Evolutionary conservation across 2,329 filamentous ascomycete genomes (phyloP).

Genomic region (Elsinoe australis): DNA sequence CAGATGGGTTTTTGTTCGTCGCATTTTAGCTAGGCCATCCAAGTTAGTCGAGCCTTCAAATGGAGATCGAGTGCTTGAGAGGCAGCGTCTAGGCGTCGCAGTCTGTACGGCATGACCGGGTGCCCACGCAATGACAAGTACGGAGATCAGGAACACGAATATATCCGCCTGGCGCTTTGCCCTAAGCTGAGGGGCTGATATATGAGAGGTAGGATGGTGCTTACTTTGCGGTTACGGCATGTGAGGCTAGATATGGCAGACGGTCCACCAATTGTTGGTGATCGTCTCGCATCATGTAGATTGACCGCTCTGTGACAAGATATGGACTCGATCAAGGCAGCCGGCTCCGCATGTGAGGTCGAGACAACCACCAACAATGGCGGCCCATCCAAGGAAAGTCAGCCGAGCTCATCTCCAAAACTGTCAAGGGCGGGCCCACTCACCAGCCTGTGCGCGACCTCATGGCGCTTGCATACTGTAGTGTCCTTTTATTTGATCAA

Average conservation of each 20-base stretch:
- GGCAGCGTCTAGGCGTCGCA: too few species aligned
- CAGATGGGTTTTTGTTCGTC: slow-evolving; percentile 55
- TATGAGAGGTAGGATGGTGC: too few species aligned
- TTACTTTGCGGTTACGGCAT: slow-evolving; percentile 30
- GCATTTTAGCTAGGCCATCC: slow-evolving; percentile 57
- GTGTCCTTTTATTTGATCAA: not conserved
- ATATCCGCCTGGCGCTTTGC: too few species aligned
- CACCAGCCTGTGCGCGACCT: slow-evolving; percentile 31
- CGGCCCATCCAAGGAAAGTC: slow-evolving; percentile 23
- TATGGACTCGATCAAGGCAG: not conserved
- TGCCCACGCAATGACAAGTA: not conserved
- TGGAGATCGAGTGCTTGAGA: too few species aligned
- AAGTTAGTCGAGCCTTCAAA: too few species aligned
- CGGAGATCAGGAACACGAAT: too few species aligned
- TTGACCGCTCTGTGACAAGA: too few species aligned
- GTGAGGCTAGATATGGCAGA: slow-evolving; percentile 25
- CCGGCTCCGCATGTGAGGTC: slow-evolving; percentile 14
- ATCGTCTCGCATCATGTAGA: slow-evolving; percentile 1
- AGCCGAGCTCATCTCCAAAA: slow-evolving; percentile 21
- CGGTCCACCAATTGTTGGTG: not conserved
- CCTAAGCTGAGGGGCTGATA: too few species aligned
- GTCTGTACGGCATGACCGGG: too few species aligned
- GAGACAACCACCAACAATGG: slow-evolving; percentile 10
- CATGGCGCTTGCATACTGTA: slow-evolving; percentile 5
- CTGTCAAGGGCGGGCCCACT: slow-evolving; percentile 16